These are phyloP conservation scores for Leishmania mexicana DNA, from an alignment of 208 protist genomes.

Conservation along the genomic window DNA sequence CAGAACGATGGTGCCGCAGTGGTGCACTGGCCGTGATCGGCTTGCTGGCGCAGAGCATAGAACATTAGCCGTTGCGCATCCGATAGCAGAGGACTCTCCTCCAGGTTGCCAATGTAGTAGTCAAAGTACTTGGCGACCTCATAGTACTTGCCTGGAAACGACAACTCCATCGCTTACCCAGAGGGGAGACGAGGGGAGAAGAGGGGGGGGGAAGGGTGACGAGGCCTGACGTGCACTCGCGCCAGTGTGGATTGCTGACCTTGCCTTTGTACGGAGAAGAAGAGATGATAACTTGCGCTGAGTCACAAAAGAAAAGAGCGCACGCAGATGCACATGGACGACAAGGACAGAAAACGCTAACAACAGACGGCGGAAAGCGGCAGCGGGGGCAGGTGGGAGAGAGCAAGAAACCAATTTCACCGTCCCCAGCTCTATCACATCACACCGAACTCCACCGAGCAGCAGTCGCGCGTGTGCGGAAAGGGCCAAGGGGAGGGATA, in stretches of 20 bases:
- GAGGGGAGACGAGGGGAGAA: neutral
- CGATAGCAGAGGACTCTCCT: conserved; percentile 43
- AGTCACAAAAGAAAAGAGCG: neutral
- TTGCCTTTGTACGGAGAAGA: neutral
- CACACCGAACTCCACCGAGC: neutral
- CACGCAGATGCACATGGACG: neutral
- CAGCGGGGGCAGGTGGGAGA: neutral
- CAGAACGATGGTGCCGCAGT: conserved; percentile 62
- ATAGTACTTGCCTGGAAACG: conserved; percentile 77
- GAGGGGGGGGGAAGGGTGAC: neutral
- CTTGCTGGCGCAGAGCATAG: conserved; percentile 78
- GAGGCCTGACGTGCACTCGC: neutral
- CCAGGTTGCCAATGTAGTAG: conserved; percentile 56
- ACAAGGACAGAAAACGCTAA: neutral
- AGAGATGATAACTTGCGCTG: neutral
- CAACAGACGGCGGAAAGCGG: neutral
- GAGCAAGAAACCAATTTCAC: neutral
- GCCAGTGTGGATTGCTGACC: neutral
- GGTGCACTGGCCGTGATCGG: conserved; percentile 69
- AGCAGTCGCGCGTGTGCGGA: neutral
- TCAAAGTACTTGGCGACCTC: conserved; percentile 62
- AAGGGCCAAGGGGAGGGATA: neutral
- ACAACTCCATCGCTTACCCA: conserved; percentile 42
- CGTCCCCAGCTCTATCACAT: neutral
- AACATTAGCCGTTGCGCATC: conserved; percentile 69